Conservation (phyloP, 208 protist species). For the Acanthamoeba healyi region DNA sequence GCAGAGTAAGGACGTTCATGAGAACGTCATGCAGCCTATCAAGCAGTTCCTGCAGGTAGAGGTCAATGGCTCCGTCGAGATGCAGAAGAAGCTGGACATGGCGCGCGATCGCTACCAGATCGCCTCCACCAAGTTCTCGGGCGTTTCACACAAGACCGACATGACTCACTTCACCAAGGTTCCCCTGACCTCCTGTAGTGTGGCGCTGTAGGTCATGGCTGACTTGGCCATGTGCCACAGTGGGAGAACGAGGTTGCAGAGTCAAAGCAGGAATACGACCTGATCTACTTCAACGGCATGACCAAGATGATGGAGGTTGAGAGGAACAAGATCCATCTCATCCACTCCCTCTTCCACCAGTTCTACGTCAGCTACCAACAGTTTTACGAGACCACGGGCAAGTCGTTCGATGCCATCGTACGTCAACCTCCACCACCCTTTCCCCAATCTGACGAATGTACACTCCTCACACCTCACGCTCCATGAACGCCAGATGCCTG, state of each 20-base stretch:
- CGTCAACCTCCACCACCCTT: neutral
- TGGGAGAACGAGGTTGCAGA: slow-evolving; percentile 67
- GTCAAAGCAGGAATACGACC: slow-evolving; percentile 66
- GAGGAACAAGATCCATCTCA: slow-evolving; percentile 57
- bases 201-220: no score
- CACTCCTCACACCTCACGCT: neutral
- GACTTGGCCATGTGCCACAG: no score
- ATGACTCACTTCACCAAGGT: slow-evolving; percentile 68
- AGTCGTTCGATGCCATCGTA: slow-evolving; percentile 11
- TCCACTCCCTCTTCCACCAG: neutral
- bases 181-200: no score
- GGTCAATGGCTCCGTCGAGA: slow-evolving; percentile 55
- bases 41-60: slow-evolving; percentile 62
- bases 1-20: slow-evolving; percentile 37
- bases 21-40: slow-evolving; percentile 19
- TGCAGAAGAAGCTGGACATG: slow-evolving; percentile 62
- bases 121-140: slow-evolving; percentile 55
- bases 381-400: neutral
- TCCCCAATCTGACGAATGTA: no score
- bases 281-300: slow-evolving; percentile 60
- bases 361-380: slow-evolving; percentile 38
- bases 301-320: slow-evolving; percentile 66
- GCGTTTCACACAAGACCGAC: slow-evolving; percentile 45
- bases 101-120: slow-evolving; percentile 47
- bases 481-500: neutral